Base-by-base conservation (phyloP, 345 rosid species). In the Capsella bursapastoris region DNA sequence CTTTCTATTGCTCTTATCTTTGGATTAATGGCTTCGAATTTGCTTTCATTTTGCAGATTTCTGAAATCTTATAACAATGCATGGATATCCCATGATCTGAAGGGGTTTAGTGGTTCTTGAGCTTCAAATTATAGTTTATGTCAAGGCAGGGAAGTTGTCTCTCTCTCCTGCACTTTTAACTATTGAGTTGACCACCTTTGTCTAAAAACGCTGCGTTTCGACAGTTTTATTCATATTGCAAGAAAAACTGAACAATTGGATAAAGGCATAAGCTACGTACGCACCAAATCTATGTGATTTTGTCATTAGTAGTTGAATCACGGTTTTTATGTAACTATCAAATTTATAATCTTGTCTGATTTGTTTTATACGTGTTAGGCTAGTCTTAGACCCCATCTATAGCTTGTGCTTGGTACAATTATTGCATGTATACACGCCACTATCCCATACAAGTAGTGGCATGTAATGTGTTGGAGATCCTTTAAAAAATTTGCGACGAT, bases 61-160 rank as follows among this genome's bases (percentile, higher is more conserved):
- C 87, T 25, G 98, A 94, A 83, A 87, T 94, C 43, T 78, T 94
- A 69, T 94, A 87, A 87, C 72, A 32, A 51, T 3, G 25, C 15
- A 45, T 53, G 16, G 41, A 51, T 32, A 45, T 67, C 45, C 60
- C 6, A 29, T 16, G 14, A 41, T 59, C 63, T 31, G 34, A 57
- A 48, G 35, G 64, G 56, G 15, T 35, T 65, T 47, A 27, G 12
- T 27, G 65, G 43, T 44, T 48, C 41, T 55, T 9, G 32, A 43
- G 48, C 64, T 72, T 63, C 44, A 60, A 6, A 0, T 7, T 41
- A 6, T 38, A 25, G 61, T 25, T 67, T 38, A 14, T 38, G 45
- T 18, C 9, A 31, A 34, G 16, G 18, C 18, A 65, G 31, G 16
- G 32, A 16, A 65, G 12, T 1, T 18, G 70, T 65, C 22, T 59